These are phyloP conservation scores for Carex parvula DNA, from an alignment of 176 grass and related monocot species.

Conservation along the genomic window DNA sequence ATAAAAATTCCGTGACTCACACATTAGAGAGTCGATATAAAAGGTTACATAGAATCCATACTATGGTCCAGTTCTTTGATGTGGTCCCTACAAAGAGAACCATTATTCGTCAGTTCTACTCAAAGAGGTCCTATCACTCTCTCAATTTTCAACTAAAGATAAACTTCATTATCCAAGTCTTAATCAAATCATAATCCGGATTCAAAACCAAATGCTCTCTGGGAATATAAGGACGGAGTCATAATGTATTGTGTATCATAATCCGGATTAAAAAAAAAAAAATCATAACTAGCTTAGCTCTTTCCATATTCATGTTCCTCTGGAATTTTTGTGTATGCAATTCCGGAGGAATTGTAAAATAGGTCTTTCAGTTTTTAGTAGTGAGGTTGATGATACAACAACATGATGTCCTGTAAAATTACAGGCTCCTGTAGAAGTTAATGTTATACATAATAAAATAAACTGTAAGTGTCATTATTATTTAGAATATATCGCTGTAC, in stretches of 20 bases:
- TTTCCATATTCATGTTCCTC: neutral
- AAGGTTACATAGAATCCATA: neutral
- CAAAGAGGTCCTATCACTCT: neutral
- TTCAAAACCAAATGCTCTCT: too few relatives aligned
- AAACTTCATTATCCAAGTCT: neutral
- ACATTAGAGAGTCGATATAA: neutral
- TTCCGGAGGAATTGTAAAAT: neutral
- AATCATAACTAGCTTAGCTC: neutral
- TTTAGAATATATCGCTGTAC: neutral
- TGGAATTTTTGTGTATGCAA: neutral
- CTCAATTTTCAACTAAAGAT: neutral
- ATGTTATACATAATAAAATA: too few relatives aligned
- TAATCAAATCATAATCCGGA: conserved; percentile 6
- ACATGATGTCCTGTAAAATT: neutral
- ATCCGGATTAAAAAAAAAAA: too few relatives aligned
- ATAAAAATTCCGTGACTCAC: neutral
- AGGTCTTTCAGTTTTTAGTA: neutral
- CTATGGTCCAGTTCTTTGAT: neutral
- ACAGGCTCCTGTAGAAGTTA: too few relatives aligned
- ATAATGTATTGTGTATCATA: too few relatives aligned
- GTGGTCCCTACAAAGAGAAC: neutral
- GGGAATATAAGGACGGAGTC: too few relatives aligned
- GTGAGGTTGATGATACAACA: neutral
- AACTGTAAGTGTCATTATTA: too few relatives aligned
- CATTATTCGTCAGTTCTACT: neutral